Conservation (phyloP, 176 grass and related monocot species). For the Eleusine coracana region DNA sequence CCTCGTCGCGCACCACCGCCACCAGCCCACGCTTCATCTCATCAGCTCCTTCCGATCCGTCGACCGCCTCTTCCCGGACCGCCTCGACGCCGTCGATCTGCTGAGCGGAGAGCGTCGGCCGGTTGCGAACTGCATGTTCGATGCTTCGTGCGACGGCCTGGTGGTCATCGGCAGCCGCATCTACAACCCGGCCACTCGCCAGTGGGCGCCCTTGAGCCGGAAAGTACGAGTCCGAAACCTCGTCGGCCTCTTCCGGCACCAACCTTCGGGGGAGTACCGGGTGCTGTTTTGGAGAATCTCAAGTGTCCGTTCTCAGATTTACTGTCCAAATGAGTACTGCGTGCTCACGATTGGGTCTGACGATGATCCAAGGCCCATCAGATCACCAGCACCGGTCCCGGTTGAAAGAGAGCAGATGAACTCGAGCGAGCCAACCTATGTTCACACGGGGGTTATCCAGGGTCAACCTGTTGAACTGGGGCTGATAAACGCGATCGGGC, state of each 20-base stretch:
- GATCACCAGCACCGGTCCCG: too few relatives aligned
- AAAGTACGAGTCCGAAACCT: not conserved
- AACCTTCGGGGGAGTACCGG: not conserved
- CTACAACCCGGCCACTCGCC: conserved; percentile 5
- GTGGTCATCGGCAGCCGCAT: not conserved
- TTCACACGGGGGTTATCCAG: too few relatives aligned
- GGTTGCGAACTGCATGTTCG: too few relatives aligned
- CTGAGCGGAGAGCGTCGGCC: not conserved
- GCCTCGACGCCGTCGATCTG: not conserved
- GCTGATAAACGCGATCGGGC: not conserved
- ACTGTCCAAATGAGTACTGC: not conserved
- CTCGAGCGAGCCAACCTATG: too few relatives aligned
- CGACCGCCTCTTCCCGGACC: too few relatives aligned
- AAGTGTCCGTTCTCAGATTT: not conserved
- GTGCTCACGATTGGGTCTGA: not conserved
- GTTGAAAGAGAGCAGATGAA: too few relatives aligned
- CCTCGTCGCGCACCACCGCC: not conserved
- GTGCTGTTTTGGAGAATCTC: not conserved
- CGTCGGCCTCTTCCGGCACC: not conserved
- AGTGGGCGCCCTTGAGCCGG: not conserved
- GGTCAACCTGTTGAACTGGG: not conserved
- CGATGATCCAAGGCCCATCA: not conserved
- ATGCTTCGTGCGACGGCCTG: not conserved
- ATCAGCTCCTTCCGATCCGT: not conserved
- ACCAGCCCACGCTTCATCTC: not conserved